Conservation (phyloP, 805 yeast species). For the Pichia thaimueangensis region DNA sequence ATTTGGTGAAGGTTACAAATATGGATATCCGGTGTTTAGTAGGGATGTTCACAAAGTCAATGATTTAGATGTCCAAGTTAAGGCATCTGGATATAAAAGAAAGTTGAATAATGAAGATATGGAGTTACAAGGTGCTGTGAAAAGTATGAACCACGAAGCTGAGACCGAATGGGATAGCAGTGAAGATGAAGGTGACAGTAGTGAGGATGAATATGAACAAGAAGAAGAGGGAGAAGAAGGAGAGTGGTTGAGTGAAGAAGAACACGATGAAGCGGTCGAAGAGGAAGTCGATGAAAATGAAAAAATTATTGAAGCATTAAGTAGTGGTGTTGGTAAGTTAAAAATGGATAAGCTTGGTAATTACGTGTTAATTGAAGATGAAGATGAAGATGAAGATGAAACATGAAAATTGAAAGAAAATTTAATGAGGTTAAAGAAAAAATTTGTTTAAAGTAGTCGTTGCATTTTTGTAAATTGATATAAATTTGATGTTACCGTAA, state of each 20-base stretch:
- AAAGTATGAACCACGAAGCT: conserved; percentile 22
- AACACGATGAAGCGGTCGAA: conserved; percentile 29
- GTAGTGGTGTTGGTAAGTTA: conserved; percentile 54
- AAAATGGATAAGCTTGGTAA: conserved; percentile 82
- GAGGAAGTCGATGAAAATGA: conserved; percentile 36
- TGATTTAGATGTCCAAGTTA: conserved; percentile 75
- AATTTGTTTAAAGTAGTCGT: no score
- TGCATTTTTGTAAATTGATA: no score
- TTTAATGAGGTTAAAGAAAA: background rate
- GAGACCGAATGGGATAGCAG: conserved; percentile 19
- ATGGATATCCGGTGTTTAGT: conserved; percentile 71
- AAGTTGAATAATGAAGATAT: conserved; percentile 38
- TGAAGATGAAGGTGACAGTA: conserved; percentile 19
- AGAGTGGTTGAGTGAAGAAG: conserved; percentile 26
- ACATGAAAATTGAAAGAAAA: background rate
- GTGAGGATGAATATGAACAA: conserved; percentile 16
- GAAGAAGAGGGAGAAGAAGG: conserved; percentile 13
- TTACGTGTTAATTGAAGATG: conserved; percentile 47
- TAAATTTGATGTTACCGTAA: no score
- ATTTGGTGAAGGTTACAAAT: conserved; percentile 70
- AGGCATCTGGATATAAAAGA: conserved; percentile 79
- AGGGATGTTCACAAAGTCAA: conserved; percentile 68
- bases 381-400: background rate
- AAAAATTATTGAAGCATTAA: conserved; percentile 64
- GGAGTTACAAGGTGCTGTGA: conserved; percentile 74